A percentile compares a stretch with the other conserved stretches of the same genome.
These are phyloP conservation scores for Boletus smithii DNA, from an alignment of 1,284 basidiomycete species.

Conservation along the genomic window DNA sequence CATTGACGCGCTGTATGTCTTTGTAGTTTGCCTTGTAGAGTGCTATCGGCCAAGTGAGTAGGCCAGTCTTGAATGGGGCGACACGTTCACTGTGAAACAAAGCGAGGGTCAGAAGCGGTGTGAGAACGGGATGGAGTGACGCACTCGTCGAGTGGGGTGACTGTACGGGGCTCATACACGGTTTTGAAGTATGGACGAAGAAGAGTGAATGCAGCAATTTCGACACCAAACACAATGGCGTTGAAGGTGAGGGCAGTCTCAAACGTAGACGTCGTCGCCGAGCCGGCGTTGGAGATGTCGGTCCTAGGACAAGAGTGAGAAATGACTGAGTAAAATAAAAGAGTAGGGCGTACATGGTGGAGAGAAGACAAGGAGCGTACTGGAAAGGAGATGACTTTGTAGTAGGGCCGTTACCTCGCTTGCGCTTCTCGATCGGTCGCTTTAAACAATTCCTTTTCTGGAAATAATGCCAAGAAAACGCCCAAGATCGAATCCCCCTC, in stretches of 20 bases:
- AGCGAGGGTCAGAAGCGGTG: constrained; percentile 3
- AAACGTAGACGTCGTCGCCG: constrained; percentile 63
- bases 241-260: constrained; percentile 77
- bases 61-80: constrained; percentile 41
- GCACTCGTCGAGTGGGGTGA: constrained; percentile 49
- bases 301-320: constrained; percentile 23
- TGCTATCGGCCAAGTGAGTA: constrained; percentile 59
- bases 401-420: constrained; percentile 2
- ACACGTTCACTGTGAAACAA: constrained; percentile 50
- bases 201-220: constrained; percentile 69
- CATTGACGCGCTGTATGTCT: constrained; percentile 70
- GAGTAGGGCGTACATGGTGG: constrained; percentile 20
- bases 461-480: background rate
- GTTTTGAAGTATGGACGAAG: constrained; percentile 68
- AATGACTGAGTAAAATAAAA: background rate
- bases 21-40: constrained; percentile 57
- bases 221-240: constrained; percentile 58
- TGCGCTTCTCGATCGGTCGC: constrained; percentile 8
- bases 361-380: constrained; percentile 11
- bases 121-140: constrained; percentile 20
- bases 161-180: constrained; percentile 81
- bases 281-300: constrained; percentile 28
- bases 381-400: constrained; percentile 10
- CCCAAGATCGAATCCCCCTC: background rate
- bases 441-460: constrained; percentile 12